phyloP scores from a whole-genome alignment of 208 protist genomes.

The Zelonia costaricensis region DNA sequence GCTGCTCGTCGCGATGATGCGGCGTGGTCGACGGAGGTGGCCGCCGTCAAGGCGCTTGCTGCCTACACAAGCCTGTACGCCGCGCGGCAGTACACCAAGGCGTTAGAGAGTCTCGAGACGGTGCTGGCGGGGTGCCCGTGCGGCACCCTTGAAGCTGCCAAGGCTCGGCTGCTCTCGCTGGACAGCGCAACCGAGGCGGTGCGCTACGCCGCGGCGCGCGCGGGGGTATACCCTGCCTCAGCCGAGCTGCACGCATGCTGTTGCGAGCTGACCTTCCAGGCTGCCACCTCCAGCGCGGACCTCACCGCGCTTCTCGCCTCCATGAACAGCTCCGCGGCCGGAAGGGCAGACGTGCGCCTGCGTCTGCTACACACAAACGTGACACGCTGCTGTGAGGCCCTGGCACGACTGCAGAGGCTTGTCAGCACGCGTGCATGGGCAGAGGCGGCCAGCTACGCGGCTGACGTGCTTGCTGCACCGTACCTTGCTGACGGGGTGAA shows the following conservation, averaged over 20 bases:
- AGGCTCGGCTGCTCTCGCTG: slow-evolving; percentile 49
- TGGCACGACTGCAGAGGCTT: slow-evolving; percentile 13
- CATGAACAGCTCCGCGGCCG: slow-evolving; percentile 21
- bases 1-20: slow-evolving; percentile 23
- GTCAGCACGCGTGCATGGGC: neutral
- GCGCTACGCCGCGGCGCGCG: slow-evolving; percentile 25
- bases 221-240: slow-evolving; percentile 34
- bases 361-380: slow-evolving; percentile 35
- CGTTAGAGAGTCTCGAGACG: slow-evolving; percentile 42
- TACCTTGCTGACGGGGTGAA: slow-evolving; percentile 34
- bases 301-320: slow-evolving; percentile 32
- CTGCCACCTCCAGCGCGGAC: slow-evolving; percentile 24
- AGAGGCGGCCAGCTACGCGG: neutral
- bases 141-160: slow-evolving; percentile 48
- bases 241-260: slow-evolving; percentile 43
- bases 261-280: slow-evolving; percentile 53
- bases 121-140: slow-evolving; percentile 47
- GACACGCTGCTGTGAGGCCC: slow-evolving; percentile 13
- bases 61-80: slow-evolving; percentile 41
- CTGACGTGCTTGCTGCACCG: slow-evolving; percentile 1
- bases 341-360: slow-evolving; percentile 40
- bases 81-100: slow-evolving; percentile 41
- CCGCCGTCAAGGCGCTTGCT: slow-evolving; percentile 40
- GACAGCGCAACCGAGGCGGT: slow-evolving; percentile 34
- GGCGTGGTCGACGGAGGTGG: slow-evolving; percentile 34